Percentiles rank a stretch among this genome's conserved stretches.
These are phyloP conservation scores for Cicer arietinum DNA, from an alignment of 306 rosid genomes.

Conservation along the genomic window DNA sequence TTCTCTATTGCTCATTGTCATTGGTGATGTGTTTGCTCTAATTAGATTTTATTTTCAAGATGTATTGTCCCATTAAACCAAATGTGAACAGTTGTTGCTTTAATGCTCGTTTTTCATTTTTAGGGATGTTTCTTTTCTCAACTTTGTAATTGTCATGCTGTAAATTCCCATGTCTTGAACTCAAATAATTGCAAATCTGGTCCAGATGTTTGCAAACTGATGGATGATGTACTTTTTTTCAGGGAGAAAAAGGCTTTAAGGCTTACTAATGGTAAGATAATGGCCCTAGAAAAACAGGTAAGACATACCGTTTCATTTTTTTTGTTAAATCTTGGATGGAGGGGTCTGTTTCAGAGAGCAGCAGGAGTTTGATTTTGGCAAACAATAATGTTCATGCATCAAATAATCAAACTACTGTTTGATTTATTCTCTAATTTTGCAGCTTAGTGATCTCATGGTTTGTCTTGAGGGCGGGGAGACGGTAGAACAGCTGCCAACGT, in stretches of 20 bases:
- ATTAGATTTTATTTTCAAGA: background rate
- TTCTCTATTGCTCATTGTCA: slow-evolving; percentile 4
- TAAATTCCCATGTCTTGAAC: slow-evolving; percentile 36
- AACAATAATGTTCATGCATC: background rate
- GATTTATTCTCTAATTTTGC: slow-evolving; percentile 41
- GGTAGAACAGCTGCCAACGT: slow-evolving; percentile 46
- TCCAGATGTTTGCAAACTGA: slow-evolving; percentile 35
- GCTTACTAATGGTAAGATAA: slow-evolving; percentile 57
- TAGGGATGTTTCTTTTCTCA: slow-evolving; percentile 13
- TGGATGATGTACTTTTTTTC: slow-evolving; percentile 20
- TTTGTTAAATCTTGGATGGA: background rate
- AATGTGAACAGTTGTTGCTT: slow-evolving; percentile 29
- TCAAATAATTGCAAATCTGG: slow-evolving; percentile 9
- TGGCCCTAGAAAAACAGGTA: slow-evolving; percentile 77
- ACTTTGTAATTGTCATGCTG: slow-evolving; percentile 17
- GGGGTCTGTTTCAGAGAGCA: background rate
- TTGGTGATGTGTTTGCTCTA: slow-evolving; percentile 9
- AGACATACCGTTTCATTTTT: slow-evolving; percentile 1
- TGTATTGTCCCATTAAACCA: slow-evolving; percentile 30
- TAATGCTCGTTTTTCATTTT: slow-evolving; percentile 19
- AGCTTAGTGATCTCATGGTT: slow-evolving; percentile 80
- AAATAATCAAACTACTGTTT: slow-evolving; percentile 35
- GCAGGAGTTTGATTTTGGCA: background rate
- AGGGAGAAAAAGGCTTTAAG: slow-evolving; percentile 63
- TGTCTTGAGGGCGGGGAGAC: slow-evolving; percentile 63